phyloP scores from a whole-genome alignment of 2,329 filamentous ascomycete species.

The Alternaria sp. region DNA sequence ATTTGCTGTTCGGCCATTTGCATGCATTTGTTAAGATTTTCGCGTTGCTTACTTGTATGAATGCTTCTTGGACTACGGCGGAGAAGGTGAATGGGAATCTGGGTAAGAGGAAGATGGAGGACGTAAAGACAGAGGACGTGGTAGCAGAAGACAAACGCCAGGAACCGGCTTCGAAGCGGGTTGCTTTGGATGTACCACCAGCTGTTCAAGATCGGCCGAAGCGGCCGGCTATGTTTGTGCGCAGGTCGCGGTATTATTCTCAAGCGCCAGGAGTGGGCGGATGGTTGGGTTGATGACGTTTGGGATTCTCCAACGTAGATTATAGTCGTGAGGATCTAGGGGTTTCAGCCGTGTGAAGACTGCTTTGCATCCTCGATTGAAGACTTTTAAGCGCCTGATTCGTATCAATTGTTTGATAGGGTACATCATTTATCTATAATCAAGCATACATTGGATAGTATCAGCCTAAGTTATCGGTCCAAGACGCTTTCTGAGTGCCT shows the following conservation, averaged over 20 bases:
- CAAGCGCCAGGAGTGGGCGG: neutral
- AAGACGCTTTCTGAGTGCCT: no score
- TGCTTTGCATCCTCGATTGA: no score
- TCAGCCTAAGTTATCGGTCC: no score
- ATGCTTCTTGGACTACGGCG: neutral
- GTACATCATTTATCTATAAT: no score
- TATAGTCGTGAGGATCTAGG: no score
- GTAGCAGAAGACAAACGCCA: neutral
- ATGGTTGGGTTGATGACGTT: neutral
- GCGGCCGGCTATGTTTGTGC: neutral
- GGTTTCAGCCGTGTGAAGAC: no score
- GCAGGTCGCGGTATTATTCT: neutral
- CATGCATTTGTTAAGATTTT: neutral
- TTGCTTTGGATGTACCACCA: neutral
- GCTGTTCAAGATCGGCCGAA: accelerated
- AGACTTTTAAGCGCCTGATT: no score
- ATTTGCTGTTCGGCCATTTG: neutral
- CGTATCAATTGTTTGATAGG: no score
- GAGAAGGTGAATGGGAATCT: neutral
- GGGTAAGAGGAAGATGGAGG: neutral
- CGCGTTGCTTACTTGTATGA: neutral
- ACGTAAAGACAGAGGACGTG: neutral
- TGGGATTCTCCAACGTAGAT: no score
- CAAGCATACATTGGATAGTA: no score
- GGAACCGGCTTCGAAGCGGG: accelerated